Percentiles rank a stretch among this genome's conserved stretches.
phyloP scores from a whole-genome alignment of 2,329 filamentous ascomycete species.

The Aureobasidium pullulans region DNA sequence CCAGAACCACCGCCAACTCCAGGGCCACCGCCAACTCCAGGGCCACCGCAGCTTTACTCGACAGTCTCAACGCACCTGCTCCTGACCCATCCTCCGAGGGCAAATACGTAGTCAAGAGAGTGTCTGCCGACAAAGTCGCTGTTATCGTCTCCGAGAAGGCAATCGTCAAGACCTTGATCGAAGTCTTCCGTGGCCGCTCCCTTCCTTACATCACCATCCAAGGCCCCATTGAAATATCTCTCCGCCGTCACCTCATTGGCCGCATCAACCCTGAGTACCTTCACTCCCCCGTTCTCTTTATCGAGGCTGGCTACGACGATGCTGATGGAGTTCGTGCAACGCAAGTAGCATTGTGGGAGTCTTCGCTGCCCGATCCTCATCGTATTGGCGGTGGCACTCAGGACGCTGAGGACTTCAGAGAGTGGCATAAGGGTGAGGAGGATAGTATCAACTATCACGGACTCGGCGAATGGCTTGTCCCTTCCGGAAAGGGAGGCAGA shows the following conservation, averaged over 20 bases:
- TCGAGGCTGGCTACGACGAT: not conserved
- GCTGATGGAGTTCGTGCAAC: not conserved
- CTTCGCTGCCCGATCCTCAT: not conserved
- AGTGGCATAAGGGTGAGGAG: not conserved
- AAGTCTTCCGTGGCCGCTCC: not conserved
- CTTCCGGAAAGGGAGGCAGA: not conserved
- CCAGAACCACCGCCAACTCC: not conserved
- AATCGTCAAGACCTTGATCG: not conserved
- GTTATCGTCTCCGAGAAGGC: not conserved
- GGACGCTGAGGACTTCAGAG: not conserved
- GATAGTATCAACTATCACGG: not conserved
- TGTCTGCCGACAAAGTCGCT: not conserved
- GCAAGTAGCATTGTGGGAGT: not conserved
- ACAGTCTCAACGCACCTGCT: not conserved
- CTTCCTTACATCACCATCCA: slow-evolving; percentile 7
- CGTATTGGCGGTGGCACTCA: not conserved
- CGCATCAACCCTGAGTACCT: not conserved
- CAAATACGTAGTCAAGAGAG: not conserved
- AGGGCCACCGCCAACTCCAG: not conserved
- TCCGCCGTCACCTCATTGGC: slow-evolving; percentile 9
- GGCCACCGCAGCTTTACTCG: not conserved
- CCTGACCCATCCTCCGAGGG: not conserved
- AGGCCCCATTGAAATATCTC: not conserved
- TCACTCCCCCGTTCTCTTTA: not conserved
- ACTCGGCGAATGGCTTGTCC: slow-evolving; percentile 1